Evolutionary conservation across 2,329 filamentous ascomycete species (phyloP).

Genomic region (Tolypocladium tropicale): DNA sequence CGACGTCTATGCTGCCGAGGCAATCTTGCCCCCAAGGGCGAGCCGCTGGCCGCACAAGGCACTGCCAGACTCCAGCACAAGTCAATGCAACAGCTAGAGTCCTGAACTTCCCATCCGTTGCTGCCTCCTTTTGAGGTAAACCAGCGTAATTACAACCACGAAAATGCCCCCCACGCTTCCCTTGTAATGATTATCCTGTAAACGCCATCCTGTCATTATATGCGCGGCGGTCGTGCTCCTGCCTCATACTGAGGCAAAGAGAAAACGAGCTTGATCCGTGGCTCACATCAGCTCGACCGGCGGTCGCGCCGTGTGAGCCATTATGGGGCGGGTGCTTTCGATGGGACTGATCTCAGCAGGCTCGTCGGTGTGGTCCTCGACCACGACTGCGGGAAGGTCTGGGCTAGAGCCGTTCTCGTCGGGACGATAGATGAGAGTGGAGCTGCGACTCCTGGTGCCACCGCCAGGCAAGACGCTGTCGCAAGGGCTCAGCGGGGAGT

Average conservation of each 20-base stretch:
- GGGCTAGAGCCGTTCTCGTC: constrained; percentile 43
- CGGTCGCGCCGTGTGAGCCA: constrained; percentile 51
- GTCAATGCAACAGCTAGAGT: background rate
- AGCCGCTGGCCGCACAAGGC: background rate
- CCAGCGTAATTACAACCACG: background rate
- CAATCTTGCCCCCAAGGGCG: background rate
- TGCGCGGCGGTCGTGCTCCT: background rate
- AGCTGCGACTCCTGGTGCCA: constrained; percentile 45
- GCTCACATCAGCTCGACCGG: constrained; percentile 52
- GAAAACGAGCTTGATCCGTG: background rate
- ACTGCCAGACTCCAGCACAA: background rate
- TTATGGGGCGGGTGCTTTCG: constrained; percentile 34
- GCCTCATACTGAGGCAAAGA: background rate
- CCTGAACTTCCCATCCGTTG: background rate
- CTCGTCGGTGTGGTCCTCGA: constrained; percentile 56
- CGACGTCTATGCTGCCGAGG: background rate
- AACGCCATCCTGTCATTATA: background rate
- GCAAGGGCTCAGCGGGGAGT: constrained; percentile 20
- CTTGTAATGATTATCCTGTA: background rate
- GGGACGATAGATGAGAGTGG: constrained; percentile 56
- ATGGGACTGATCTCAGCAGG: constrained; percentile 34
- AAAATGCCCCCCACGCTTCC: background rate
- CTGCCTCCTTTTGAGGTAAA: background rate
- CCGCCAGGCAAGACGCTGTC: constrained; percentile 15
- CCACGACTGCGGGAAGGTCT: constrained; percentile 52